A percentile compares a stretch with the other conserved stretches of the same genome.
These are phyloP conservation scores for Trapa incisa DNA, from an alignment of 345 rosid species.

Conservation along the genomic window DNA sequence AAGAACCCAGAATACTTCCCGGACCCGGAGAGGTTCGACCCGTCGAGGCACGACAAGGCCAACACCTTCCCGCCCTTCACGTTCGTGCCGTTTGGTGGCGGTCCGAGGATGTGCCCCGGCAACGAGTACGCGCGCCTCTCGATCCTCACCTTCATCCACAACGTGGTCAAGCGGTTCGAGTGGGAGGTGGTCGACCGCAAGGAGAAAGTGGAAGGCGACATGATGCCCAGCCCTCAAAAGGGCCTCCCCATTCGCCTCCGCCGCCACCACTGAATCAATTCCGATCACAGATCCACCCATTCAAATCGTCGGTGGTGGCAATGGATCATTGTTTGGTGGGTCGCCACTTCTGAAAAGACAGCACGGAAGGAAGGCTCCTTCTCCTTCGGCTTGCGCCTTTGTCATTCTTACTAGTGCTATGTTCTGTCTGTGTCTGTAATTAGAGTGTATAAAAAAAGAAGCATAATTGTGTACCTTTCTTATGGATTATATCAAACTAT, in stretches of 20 bases:
- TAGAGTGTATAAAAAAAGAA: too few species aligned
- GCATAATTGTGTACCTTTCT: too few species aligned
- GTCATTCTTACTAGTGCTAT: too few species aligned
- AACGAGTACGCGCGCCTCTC: conserved; percentile 37
- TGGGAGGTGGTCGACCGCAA: conserved; percentile 20
- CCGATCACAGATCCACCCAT: too few species aligned
- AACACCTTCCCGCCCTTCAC: conserved; percentile 22
- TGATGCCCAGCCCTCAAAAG: conserved; percentile 38
- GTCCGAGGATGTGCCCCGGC: conserved; percentile 37
- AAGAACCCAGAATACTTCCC: conserved; percentile 27
- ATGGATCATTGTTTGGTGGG: too few species aligned
- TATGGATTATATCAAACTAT: too few species aligned
- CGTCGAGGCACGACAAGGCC: conserved; percentile 23
- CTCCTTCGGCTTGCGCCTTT: too few species aligned
- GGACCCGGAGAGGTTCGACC: conserved; percentile 27
- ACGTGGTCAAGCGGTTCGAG: conserved; percentile 21
- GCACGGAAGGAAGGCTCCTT: too few species aligned
- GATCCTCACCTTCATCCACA: conserved; percentile 27
- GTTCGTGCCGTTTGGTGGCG: conserved; percentile 39
- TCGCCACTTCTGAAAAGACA: too few species aligned
- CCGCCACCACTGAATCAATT: conserved; percentile 4
- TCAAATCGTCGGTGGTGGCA: too few species aligned
- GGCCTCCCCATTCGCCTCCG: conserved; percentile 34
- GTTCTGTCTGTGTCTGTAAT: too few species aligned
- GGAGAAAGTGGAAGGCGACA: conserved; percentile 25